phyloP scores from a whole-genome alignment of 148 eudicot genomes.

The Linanthus parryae region DNA sequence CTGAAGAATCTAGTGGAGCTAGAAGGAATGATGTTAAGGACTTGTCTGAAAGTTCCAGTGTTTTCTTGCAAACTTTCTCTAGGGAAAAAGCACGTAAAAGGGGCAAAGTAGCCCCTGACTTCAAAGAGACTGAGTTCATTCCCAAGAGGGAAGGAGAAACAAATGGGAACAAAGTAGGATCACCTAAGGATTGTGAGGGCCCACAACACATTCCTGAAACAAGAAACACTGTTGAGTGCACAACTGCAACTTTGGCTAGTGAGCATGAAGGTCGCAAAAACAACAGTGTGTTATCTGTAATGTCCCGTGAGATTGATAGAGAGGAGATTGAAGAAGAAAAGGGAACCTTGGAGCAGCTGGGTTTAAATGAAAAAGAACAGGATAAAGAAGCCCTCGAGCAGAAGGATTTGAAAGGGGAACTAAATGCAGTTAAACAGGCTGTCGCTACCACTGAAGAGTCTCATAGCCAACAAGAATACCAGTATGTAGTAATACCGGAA shows the following conservation, averaged over 20 bases:
- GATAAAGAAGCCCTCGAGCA: slow-evolving; percentile 16
- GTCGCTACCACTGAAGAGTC: slow-evolving; percentile 15
- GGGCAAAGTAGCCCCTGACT: slow-evolving; percentile 18
- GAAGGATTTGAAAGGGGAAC: slow-evolving; percentile 23
- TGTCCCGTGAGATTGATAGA: background rate
- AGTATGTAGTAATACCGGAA: background rate
- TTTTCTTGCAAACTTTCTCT: slow-evolving; percentile 16
- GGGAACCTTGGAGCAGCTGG: slow-evolving; percentile 25
- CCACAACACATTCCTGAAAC: slow-evolving; percentile 36
- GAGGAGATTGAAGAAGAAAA: background rate
- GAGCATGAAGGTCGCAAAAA: slow-evolving; percentile 31
- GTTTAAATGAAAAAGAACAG: slow-evolving; percentile 14
- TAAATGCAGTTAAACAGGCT: slow-evolving; percentile 8
- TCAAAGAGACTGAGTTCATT: slow-evolving; percentile 14
- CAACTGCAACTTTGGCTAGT: slow-evolving; percentile 35
- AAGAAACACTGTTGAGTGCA: slow-evolving; percentile 33
- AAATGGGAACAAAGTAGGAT: slow-evolving; percentile 17
- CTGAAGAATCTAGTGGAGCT: slow-evolving; percentile 19
- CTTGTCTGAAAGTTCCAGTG: slow-evolving; percentile 17
- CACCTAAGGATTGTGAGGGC: slow-evolving; percentile 33
- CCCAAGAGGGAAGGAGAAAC: too few species aligned
- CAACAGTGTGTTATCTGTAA: too few species aligned
- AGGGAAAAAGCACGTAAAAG: slow-evolving; percentile 25
- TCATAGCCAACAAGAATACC: slow-evolving; percentile 15
- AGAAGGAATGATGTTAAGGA: slow-evolving; percentile 25